phyloP scores from a whole-genome alignment of 2,329 filamentous ascomycete species.

The Alternaria sp. region DNA sequence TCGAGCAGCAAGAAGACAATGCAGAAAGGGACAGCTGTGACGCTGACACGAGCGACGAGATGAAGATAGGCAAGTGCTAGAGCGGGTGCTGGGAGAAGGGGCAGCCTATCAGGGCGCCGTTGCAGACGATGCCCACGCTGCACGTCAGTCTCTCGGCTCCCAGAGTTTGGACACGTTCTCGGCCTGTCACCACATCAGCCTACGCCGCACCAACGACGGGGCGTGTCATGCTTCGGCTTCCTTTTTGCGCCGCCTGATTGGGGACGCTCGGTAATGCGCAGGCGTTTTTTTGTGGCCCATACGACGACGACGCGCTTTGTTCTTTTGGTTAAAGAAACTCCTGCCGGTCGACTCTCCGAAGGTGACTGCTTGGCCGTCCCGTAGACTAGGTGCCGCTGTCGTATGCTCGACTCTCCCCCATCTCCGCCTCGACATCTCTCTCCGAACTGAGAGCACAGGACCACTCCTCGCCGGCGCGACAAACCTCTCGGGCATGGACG shows the following conservation, averaged over 20 bases:
- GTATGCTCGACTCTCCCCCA: neutral
- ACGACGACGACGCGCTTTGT: conserved; percentile 4
- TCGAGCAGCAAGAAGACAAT: neutral
- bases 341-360: neutral
- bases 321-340: neutral
- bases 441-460: conserved; percentile 17
- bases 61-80: conserved; percentile 6
- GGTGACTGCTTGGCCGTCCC: conserved; percentile 27
- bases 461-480: conserved; percentile 22
- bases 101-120: conserved; percentile 27
- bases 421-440: neutral
- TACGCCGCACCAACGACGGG: conserved; percentile 17
- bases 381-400: conserved; percentile 18
- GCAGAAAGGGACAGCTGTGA: conserved; percentile 1
- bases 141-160: conserved; percentile 6
- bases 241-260: conserved; percentile 23
- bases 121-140: conserved; percentile 9
- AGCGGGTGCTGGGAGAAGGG: conserved; percentile 15
- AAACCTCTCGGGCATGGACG: conserved; percentile 32
- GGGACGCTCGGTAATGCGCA: conserved; percentile 11
- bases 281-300: conserved; percentile 8
- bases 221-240: conserved; percentile 13
- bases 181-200: conserved; percentile 14
- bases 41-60: conserved; percentile 6
- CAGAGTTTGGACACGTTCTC: conserved; percentile 2